phyloP scores from a whole-genome alignment of 2,329 filamentous ascomycete species.

The Penicillium sp. region DNA sequence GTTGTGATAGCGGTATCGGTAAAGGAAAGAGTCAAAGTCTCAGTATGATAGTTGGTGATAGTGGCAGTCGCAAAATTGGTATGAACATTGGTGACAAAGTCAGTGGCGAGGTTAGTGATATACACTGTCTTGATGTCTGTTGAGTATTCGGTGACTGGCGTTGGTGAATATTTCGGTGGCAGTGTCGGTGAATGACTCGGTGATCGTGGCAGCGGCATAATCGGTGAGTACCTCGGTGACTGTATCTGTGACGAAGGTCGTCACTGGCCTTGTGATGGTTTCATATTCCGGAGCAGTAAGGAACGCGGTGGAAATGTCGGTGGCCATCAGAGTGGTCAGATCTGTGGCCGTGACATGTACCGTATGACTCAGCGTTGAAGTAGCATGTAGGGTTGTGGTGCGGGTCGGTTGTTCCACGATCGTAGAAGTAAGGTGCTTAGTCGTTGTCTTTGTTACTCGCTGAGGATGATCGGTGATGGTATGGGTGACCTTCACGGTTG shows the following conservation, averaged over 20 bases:
- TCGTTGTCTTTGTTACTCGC: background rate
- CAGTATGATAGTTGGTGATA: constrained; percentile 4
- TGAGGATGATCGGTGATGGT: constrained; percentile 5
- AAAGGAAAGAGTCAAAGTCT: constrained; percentile 4
- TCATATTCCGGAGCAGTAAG: background rate
- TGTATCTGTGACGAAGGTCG: background rate
- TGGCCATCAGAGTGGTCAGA: background rate
- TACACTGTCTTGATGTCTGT: background rate
- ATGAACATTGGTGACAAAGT: background rate
- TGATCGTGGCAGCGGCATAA: constrained; percentile 2
- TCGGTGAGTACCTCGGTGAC: constrained; percentile 1
- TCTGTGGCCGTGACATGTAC: background rate
- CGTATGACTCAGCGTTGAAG: background rate
- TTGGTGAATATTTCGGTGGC: constrained; percentile 1
- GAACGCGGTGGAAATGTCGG: background rate
- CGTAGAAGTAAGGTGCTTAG: background rate
- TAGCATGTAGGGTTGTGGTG: background rate
- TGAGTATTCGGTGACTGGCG: constrained; percentile 1
- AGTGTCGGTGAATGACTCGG: constrained; percentile 1
- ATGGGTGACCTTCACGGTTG: background rate
- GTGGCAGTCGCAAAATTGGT: background rate
- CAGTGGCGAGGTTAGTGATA: background rate
- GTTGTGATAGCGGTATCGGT: constrained; percentile 1
- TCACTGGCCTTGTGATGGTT: constrained; percentile 1
- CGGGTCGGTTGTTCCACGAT: background rate